Evolutionary conservation across 139 green algal species (phyloP), one percentile per base, ranked within the genome.

Genomic region (Closterium sp.): DNA sequence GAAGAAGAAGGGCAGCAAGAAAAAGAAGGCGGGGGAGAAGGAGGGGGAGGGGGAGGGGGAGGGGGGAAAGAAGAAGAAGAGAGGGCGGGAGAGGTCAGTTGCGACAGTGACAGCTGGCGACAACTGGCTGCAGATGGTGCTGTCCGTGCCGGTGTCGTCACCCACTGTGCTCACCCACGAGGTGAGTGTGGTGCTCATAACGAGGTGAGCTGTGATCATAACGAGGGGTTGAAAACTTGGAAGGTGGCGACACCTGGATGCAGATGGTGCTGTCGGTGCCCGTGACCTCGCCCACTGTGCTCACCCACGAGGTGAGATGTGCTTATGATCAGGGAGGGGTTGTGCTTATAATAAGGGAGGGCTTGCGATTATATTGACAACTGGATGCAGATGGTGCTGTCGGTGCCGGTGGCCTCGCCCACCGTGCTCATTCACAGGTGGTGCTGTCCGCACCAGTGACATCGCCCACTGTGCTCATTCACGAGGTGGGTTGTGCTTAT

Each of bases 111-210:
- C n/a, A 28, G 84, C 25, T 23, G 91, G 81, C 23, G 84, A 90
- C n/a, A 35, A 86, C 19, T 88, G 89, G 1, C 81, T 91, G 7
- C 81, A 90, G 28, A 96, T 92, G 84, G 90, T 92, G 64, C 86
- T 96, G 23, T 91, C 88, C 30, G 34, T 98, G 32, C 90, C 89
- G 0, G 66, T 98, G 10, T 89, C 92, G 64, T 89, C 94, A 0
- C 96, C 97, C 30, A 97, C 97, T 93, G 93, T 99, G 89, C 95
- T 99, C 85, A 97, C 99, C 95, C 95, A 98, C 81, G 97, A 94
- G 90, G 91, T 94, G 31, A 94, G 89, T 25, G 19, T 34, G 34
- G 81, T 55, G 36, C 36, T 6, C 6, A 55, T 55, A 55, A 55
- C 36, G 6, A 55, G 36, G 36, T 55, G 36, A 55, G 6, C 6